Base-by-base conservation (phyloP, 2,329 filamentous ascomycete genomes). In the Aspergillus japonicus region DNA sequence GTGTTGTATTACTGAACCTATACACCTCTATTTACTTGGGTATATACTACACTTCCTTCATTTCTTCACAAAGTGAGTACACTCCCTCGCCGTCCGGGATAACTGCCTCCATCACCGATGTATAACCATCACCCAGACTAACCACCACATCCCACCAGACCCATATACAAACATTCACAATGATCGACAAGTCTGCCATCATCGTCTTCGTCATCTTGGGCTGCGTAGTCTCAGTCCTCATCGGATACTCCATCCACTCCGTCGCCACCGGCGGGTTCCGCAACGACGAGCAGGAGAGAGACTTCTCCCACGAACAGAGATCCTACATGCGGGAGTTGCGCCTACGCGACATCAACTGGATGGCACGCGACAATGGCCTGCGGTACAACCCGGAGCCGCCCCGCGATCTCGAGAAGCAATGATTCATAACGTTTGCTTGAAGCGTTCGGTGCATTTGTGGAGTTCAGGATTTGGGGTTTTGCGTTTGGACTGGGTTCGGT, bases 301-400 rank as follows among this genome's bases (percentile, higher is more conserved):
- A 73, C 0, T 23, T 66, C 23, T 11, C 63, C 12, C 44, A 58
- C 12, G 69, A 72, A 19, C 71, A 74, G 56, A 54, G 60, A 7
- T 64, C 62, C 54, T 74, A 74, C 49, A 73, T 74, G 71, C 67
- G 69, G 2, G 60, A 68, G 48, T 24, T 68, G 12, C 66, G 71
- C 7, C 58, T 67, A 11, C 63, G 66, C 8, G 68, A 67, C 42
- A 5, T 73, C 11, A 63, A 68, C 14, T 51, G 35, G 26, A 48
- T 73, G 47, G 69, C 66, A n/a, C 19, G 62, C 19, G 62, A 63
- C 21, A 14, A 55, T 48, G 53, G 53, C 0, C 6, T 55, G 3
- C 47, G 24, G 23, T 47, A 47, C 24, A 35, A 54, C 1, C 10
- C 24, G 8, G 19, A n/a, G 21, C 31, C 16, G 4, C 42, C 26